Percentiles rank a stretch among this genome's conserved stretches.
Evolutionary conservation across 352 stramenopile genomes (phyloP).

Genomic region (Blastocystis sp.): DNA sequence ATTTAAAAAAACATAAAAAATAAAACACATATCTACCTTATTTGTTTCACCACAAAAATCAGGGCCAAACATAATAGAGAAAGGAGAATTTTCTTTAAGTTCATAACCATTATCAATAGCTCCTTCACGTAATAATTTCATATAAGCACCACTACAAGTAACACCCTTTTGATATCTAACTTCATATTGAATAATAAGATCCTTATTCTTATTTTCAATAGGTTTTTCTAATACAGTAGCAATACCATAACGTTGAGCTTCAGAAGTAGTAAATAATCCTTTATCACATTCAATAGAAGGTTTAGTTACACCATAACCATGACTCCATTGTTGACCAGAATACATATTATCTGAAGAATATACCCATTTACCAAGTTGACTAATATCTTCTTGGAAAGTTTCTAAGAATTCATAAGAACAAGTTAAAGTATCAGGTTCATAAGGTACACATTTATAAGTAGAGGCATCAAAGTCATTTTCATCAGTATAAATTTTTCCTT

Average conservation of each 20-base stretch:
- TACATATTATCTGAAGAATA: conserved; percentile 15
- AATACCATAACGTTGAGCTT: conserved; percentile 3
- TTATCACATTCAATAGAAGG: conserved; percentile 22
- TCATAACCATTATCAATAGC: conserved; percentile 36
- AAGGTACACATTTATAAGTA: too few species aligned
- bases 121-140: conserved; percentile 68
- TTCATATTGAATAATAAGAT: conserved; percentile 76
- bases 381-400: conserved; percentile 18
- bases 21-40: conserved; percentile 51
- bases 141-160: conserved; percentile 68
- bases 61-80: conserved; percentile 79
- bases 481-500: too few species aligned
- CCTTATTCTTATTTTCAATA: conserved; percentile 41
- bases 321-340: conserved; percentile 5
- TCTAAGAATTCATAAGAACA: conserved; percentile 18
- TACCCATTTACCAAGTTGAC: conserved; percentile 2
- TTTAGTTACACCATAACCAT: conserved; percentile 16
- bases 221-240: conserved; percentile 11
- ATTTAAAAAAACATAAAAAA: neutral
- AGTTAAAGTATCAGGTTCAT: too few species aligned
- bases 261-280: conserved; percentile 5
- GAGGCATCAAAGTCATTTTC: too few species aligned
- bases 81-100: conserved; percentile 63
- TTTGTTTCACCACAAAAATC: conserved; percentile 73
- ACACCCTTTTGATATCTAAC: conserved; percentile 69